These are phyloP conservation scores for Pezicula carpinea DNA, from an alignment of 2,329 filamentous ascomycete species.

Conservation along the genomic window DNA sequence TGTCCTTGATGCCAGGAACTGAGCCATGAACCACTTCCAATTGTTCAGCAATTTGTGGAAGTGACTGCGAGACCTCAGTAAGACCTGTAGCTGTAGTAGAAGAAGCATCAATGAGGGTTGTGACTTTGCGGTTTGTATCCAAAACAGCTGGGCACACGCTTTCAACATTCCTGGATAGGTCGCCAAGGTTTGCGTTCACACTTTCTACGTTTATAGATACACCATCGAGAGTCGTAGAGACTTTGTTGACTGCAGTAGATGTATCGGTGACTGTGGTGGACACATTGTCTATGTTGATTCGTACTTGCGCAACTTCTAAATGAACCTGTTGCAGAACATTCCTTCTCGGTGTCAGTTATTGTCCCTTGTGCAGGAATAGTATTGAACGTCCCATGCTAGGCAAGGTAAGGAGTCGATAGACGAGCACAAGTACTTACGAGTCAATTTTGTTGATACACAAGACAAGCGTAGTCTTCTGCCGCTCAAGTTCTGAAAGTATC, in stretches of 20 bases:
- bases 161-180: too few relatives aligned
- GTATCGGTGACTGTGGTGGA: background rate
- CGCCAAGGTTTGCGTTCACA: too few relatives aligned
- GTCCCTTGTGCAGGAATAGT: too few relatives aligned
- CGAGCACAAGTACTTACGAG: background rate
- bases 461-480: background rate
- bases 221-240: too few relatives aligned
- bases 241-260: background rate
- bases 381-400: too few relatives aligned
- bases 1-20: background rate
- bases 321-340: background rate
- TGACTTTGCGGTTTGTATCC: background rate
- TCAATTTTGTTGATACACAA: background rate
- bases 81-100: background rate
- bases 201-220: too few relatives aligned
- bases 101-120: background rate
- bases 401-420: too few relatives aligned
- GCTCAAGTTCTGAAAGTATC: background rate
- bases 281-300: background rate
- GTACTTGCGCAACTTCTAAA: background rate
- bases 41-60: background rate
- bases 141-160: too few relatives aligned
- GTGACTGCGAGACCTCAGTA: background rate
- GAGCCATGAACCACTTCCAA: background rate
- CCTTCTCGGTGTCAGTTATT: too few relatives aligned